phyloP scores from a whole-genome alignment of 2,329 filamentous ascomycete species.

The Parastagonospora avenae region DNA sequence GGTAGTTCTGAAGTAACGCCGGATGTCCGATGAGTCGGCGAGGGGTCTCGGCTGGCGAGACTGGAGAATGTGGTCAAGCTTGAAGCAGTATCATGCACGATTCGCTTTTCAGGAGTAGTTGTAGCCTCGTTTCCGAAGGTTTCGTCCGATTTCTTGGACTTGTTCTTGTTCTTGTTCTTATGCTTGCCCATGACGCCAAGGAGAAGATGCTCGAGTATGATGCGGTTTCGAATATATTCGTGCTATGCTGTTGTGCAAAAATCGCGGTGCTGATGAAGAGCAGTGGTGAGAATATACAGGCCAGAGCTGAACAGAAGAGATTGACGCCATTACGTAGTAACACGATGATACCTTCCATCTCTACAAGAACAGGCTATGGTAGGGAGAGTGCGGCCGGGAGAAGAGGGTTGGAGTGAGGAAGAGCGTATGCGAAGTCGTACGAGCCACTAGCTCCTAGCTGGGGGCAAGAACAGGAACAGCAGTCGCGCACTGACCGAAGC shows the following conservation, averaged over 20 bases:
- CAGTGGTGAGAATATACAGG: neutral
- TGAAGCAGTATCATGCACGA: neutral
- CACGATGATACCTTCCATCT: slow-evolving; percentile 12
- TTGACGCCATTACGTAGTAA: neutral
- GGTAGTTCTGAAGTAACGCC: neutral
- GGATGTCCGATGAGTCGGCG: neutral
- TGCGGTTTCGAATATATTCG: slow-evolving; percentile 29
- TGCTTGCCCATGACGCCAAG: slow-evolving; percentile 23
- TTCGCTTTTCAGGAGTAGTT: neutral
- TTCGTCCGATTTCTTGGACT: neutral
- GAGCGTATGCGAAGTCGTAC: no score
- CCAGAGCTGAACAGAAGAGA: neutral
- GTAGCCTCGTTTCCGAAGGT: slow-evolving; percentile 1
- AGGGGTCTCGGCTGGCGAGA: neutral
- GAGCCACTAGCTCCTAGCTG: no score
- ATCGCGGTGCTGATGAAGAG: slow-evolving; percentile 1
- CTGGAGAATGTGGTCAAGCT: neutral
- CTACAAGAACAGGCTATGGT: neutral
- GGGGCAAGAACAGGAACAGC: no score
- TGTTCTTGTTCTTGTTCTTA: slow-evolving; percentile 13
- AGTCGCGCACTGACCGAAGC: no score
- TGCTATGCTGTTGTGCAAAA: slow-evolving; percentile 28
- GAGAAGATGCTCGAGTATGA: slow-evolving; percentile 28
- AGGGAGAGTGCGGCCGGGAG: neutral
- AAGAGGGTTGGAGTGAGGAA: neutral